Conservation (phyloP, 1,284 basidiomycete species). For the Cutaneotrichosporon cutaneum region DNA sequence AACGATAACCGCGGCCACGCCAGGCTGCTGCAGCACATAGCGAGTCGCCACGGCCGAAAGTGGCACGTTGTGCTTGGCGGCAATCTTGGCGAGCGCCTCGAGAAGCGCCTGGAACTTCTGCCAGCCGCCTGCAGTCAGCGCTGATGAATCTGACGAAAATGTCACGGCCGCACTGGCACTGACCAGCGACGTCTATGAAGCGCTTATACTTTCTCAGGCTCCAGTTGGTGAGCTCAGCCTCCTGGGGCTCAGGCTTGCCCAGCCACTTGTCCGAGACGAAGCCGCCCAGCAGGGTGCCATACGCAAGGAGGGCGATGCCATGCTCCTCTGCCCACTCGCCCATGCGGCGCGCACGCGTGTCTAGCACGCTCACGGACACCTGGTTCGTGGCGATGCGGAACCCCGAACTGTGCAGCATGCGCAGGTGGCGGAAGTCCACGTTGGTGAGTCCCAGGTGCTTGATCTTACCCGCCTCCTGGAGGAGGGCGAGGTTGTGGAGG, state of each 20-base stretch:
- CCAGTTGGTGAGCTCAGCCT: slow-evolving; percentile 11
- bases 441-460: slow-evolving; percentile 24
- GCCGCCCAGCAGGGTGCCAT: slow-evolving; percentile 25
- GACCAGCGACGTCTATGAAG: slow-evolving; percentile 27
- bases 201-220: slow-evolving; percentile 25
- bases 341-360: slow-evolving; percentile 25
- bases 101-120: slow-evolving; percentile 21
- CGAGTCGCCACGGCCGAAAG: slow-evolving; percentile 21
- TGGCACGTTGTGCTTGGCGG: slow-evolving; percentile 18
- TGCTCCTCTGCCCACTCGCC: slow-evolving; percentile 17
- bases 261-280: slow-evolving; percentile 27
- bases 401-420: slow-evolving; percentile 22
- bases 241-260: slow-evolving; percentile 14
- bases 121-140: slow-evolving; percentile 25
- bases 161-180: slow-evolving; percentile 3
- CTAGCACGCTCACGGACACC: slow-evolving; percentile 27
- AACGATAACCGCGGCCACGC: slow-evolving; percentile 21
- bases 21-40: slow-evolving; percentile 23
- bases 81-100: slow-evolving; percentile 16
- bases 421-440: slow-evolving; percentile 27
- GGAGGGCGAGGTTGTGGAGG: slow-evolving; percentile 11
- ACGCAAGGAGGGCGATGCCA: slow-evolving; percentile 23
- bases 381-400: slow-evolving; percentile 24
- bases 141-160: background rate
- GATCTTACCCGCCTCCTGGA: slow-evolving; percentile 13